phyloP scores from a whole-genome alignment of 2,329 filamentous ascomycete genomes.

The Claviceps purpurea region DNA sequence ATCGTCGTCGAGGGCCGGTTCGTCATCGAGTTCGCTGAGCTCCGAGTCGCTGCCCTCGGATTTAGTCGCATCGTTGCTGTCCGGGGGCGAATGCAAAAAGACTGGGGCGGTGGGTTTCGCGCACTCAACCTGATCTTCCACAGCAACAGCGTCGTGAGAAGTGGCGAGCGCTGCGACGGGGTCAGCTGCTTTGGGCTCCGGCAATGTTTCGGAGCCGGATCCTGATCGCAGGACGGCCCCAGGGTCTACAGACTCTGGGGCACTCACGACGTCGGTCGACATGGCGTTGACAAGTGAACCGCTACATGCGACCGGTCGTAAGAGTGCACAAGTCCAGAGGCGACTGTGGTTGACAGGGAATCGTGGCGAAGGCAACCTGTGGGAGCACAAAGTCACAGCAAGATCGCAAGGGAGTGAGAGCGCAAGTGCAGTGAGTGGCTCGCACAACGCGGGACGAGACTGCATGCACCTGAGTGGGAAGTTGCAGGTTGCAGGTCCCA shows the following conservation, averaged over 20 bases:
- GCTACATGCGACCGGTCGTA: slow-evolving; percentile 23
- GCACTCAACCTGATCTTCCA: slow-evolving; percentile 18
- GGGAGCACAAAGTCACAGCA: slow-evolving; percentile 4
- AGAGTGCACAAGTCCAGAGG: slow-evolving; percentile 10
- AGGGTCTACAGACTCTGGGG: slow-evolving; percentile 22
- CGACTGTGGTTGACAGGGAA: neutral
- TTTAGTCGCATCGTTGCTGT: slow-evolving; percentile 47
- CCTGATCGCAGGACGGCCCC: slow-evolving; percentile 4
- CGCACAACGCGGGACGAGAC: slow-evolving; percentile 5
- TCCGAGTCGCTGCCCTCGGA: slow-evolving; percentile 51
- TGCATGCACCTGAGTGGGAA: neutral
- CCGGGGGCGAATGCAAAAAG: slow-evolving; percentile 49
- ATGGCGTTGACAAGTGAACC: slow-evolving; percentile 30
- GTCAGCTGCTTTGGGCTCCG: slow-evolving; percentile 4
- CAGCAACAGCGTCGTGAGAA: slow-evolving; percentile 14
- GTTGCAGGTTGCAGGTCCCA: slow-evolving; percentile 1
- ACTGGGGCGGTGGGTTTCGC: slow-evolving; percentile 23
- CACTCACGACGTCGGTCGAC: slow-evolving; percentile 42
- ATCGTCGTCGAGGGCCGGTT: slow-evolving; percentile 27
- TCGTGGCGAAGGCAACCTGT: neutral
- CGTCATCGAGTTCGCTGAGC: slow-evolving; percentile 50
- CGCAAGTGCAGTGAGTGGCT: slow-evolving; percentile 1
- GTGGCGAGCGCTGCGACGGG: slow-evolving; percentile 9
- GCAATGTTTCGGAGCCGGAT: slow-evolving; percentile 15
- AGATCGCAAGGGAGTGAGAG: slow-evolving; percentile 4